Conservation (phyloP, 805 yeast genomes). For the Candida namnaoensis region DNA sequence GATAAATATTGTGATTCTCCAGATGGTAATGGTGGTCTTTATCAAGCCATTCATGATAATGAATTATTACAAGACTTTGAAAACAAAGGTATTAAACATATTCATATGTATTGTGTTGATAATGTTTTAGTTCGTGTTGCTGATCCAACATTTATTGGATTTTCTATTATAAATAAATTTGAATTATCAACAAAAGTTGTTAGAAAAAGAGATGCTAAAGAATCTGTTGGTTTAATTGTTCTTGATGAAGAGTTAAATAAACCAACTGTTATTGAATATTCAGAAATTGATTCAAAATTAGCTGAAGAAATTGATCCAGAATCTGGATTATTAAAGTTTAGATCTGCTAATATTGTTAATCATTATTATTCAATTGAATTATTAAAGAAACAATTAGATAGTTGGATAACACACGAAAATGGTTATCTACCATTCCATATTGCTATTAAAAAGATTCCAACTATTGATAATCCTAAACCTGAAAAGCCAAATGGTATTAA, state of each 20-base stretch:
- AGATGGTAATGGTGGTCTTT: slow-evolving; percentile 97
- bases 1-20: slow-evolving; percentile 73
- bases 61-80: slow-evolving; percentile 62
- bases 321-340: slow-evolving; percentile 56
- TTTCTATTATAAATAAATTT: slow-evolving; percentile 57
- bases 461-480: slow-evolving; percentile 51
- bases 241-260: slow-evolving; percentile 38
- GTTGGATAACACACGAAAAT: slow-evolving; percentile 61
- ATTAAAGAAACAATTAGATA: slow-evolving; percentile 46
- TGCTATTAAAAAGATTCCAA: slow-evolving; percentile 83
- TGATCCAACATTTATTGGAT: slow-evolving; percentile 82
- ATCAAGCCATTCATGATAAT: slow-evolving; percentile 66
- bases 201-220: slow-evolving; percentile 80
- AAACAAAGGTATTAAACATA: slow-evolving; percentile 66
- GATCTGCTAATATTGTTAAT: slow-evolving; percentile 97
- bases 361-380: slow-evolving; percentile 88
- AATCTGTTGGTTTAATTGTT: slow-evolving; percentile 89
- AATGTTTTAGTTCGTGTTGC: slow-evolving; percentile 87
- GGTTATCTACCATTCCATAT: slow-evolving; percentile 79
- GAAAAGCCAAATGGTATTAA: slow-evolving; percentile 81
- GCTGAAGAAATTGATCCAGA: slow-evolving; percentile 42
- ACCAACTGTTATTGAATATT: slow-evolving; percentile 93
- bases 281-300: slow-evolving; percentile 74
- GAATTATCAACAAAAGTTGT: slow-evolving; percentile 91
- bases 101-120: slow-evolving; percentile 97